These are phyloP conservation scores for Heritiera fomes DNA, from an alignment of 345 rosid species.

Conservation along the genomic window DNA sequence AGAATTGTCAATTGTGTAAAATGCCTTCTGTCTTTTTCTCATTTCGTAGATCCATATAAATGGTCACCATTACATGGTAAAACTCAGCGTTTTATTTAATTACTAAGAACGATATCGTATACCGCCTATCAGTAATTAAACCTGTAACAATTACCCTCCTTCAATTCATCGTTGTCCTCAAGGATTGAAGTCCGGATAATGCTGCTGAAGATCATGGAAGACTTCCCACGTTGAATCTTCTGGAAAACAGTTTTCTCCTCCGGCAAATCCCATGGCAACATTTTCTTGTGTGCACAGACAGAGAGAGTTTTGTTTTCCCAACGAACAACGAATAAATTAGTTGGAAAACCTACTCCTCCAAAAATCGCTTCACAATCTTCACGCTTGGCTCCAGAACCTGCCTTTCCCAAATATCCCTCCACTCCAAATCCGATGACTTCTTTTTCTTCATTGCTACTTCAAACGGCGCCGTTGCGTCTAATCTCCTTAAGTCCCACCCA, in stretches of 20 bases:
- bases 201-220: too few relatives aligned
- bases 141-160: too few relatives aligned
- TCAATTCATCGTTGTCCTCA: too few relatives aligned
- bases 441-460: conserved; percentile 30
- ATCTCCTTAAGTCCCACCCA: conserved; percentile 71
- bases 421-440: conserved; percentile 25
- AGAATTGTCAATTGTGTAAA: too few relatives aligned
- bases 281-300: not conserved
- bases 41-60: too few relatives aligned
- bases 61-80: too few relatives aligned
- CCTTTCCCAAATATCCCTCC: conserved; percentile 68
- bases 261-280: not conserved
- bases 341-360: conserved; percentile 65
- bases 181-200: too few relatives aligned
- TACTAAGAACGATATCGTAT: too few relatives aligned
- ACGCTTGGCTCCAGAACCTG: conserved; percentile 64
- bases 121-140: too few relatives aligned
- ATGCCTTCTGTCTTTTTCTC: too few relatives aligned
- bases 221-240: too few relatives aligned
- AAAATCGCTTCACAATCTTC: conserved; percentile 67
- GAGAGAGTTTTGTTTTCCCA: not conserved
- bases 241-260: not conserved
- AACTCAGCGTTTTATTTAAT: too few relatives aligned
- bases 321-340: conserved; percentile 17
- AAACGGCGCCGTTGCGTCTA: conserved; percentile 78